Base-by-base conservation (phyloP, 352 stramenopile species). In the Phytophthora vignae region DNA sequence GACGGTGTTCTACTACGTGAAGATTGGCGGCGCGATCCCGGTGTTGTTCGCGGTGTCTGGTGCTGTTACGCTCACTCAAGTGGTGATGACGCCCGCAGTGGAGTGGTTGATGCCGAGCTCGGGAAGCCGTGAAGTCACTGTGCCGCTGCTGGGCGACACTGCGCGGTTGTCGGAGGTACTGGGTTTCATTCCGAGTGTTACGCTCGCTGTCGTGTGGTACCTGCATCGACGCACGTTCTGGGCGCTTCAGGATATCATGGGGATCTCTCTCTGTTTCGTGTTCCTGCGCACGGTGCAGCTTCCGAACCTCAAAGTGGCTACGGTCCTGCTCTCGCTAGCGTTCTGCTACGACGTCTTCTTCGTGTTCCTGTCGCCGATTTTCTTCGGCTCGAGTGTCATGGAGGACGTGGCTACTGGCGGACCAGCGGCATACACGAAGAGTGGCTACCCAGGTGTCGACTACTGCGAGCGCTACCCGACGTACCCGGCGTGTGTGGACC, bases 341-440 rank as follows among this genome's bases (percentile, higher is more conserved):
- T 98, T 98, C 71, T 89, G 90, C 59, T 99, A 99, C 77, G 96
- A 99, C 73, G 95, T 99, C 49, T 99, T 98, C 73, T 98, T 98
- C 76, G 95, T 98, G 38, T 98, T 98, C 79, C 60, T 99, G 19
- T 98, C 92, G 33, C 95, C 96, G 2, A 78, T 90, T 17, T 77
- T 98, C 52, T 97, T 98, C 71, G 86, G 86, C 10, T 85, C 79
- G 31, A 96, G 81, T 46, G 89, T 99, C 48, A 99, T 99, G 96
- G 90, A 98, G 59, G 94, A 97, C 67, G 96, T 98, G 5, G 96
- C 96, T 1, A 98, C 95, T 9, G 91, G 84, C 21, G 94, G 94
- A 12, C 82, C 85, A n/a, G 76, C 85, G 21, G 84, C 87, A 11
- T 90, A 88, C 60, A 91, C 84, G 5, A 84, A 85, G 48, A 84